Evolutionary conservation across 805 yeast genomes (phyloP).

Genomic region (Ogataea angusta): DNA sequence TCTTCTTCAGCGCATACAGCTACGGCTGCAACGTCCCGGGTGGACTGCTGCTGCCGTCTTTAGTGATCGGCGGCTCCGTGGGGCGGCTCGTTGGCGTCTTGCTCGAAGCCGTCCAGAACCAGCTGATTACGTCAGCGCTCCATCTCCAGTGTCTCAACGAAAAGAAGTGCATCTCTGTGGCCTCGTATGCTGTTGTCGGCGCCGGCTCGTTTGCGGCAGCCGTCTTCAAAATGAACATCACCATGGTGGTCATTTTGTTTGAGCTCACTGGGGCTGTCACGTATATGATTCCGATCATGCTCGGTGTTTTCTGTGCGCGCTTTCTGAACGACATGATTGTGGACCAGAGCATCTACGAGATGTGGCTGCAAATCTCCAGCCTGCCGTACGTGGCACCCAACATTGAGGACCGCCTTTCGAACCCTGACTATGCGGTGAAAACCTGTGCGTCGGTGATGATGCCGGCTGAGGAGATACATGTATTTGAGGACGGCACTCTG

Average conservation of each 20-base stretch:
- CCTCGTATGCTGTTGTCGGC: constrained; percentile 86
- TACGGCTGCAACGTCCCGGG: constrained; percentile 70
- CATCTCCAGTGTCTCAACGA: constrained; percentile 40
- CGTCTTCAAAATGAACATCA: constrained; percentile 73
- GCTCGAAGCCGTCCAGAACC: constrained; percentile 45
- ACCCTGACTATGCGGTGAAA: constrained; percentile 38
- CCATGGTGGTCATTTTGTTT: constrained; percentile 75
- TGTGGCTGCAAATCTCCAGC: constrained; percentile 41
- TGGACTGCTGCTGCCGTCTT: constrained; percentile 61
- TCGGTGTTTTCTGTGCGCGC: constrained; percentile 72
- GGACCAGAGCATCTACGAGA: constrained; percentile 63
- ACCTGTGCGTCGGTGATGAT: constrained; percentile 36
- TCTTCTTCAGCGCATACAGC: constrained; percentile 61
- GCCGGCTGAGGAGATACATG: constrained; percentile 26
- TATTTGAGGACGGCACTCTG: constrained; percentile 31
- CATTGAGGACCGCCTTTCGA: constrained; percentile 30
- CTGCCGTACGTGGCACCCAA: constrained; percentile 43
- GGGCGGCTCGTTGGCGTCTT: constrained; percentile 57
- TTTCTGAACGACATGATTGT: constrained; percentile 64
- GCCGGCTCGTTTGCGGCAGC: constrained; percentile 83
- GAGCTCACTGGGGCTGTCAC: constrained; percentile 85
- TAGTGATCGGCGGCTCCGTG: constrained; percentile 57
- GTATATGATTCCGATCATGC: constrained; percentile 82
- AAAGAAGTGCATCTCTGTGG: constrained; percentile 65
- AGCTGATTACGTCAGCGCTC: constrained; percentile 35